Evolutionary conservation across 2,329 filamentous ascomycete species (phyloP).

Genomic region (Colletotrichum agaves): DNA sequence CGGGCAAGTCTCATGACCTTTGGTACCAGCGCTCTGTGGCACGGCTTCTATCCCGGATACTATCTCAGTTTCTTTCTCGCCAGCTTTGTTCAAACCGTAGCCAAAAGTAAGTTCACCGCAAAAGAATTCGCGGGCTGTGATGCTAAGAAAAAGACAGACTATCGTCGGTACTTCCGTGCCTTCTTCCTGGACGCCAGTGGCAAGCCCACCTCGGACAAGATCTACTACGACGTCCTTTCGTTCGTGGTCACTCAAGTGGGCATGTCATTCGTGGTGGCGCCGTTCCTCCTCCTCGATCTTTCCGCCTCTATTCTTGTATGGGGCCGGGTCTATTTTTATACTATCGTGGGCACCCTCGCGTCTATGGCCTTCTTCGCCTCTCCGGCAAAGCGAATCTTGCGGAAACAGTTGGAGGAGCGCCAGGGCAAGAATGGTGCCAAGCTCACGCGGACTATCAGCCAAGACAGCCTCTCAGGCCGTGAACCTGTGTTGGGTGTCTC

Average conservation of each 20-base stretch:
- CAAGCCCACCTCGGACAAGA: slow-evolving; percentile 76
- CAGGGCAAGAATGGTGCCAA: slow-evolving; percentile 57
- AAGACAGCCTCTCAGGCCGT: slow-evolving; percentile 65
- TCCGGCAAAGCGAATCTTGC: slow-evolving; percentile 73
- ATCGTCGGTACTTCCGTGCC: slow-evolving; percentile 87
- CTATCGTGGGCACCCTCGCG: slow-evolving; percentile 71
- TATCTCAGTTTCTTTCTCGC: slow-evolving; percentile 91
- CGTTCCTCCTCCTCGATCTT: slow-evolving; percentile 86
- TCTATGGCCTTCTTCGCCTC: slow-evolving; percentile 83
- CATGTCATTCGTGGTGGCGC: slow-evolving; percentile 84
- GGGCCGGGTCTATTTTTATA: slow-evolving; percentile 90
- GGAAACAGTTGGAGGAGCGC: slow-evolving; percentile 68
- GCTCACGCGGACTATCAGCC: slow-evolving; percentile 62
- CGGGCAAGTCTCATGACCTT: slow-evolving; percentile 94
- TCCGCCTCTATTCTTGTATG: slow-evolving; percentile 78
- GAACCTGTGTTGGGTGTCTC: slow-evolving; percentile 82
- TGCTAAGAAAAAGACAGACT: slow-evolving; percentile 66
- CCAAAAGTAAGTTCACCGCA: slow-evolving; percentile 79
- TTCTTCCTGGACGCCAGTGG: slow-evolving; percentile 87
- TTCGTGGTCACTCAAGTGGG: slow-evolving; percentile 82
- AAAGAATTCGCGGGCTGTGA: slow-evolving; percentile 33
- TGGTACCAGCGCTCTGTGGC: slow-evolving; percentile 94
- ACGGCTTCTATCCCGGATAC: slow-evolving; percentile 97
- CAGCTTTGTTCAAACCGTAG: slow-evolving; percentile 89
- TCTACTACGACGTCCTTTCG: slow-evolving; percentile 85